Conservation (phyloP, 192 early-diverging fungal genomes). For the Kappamyces sp. region DNA sequence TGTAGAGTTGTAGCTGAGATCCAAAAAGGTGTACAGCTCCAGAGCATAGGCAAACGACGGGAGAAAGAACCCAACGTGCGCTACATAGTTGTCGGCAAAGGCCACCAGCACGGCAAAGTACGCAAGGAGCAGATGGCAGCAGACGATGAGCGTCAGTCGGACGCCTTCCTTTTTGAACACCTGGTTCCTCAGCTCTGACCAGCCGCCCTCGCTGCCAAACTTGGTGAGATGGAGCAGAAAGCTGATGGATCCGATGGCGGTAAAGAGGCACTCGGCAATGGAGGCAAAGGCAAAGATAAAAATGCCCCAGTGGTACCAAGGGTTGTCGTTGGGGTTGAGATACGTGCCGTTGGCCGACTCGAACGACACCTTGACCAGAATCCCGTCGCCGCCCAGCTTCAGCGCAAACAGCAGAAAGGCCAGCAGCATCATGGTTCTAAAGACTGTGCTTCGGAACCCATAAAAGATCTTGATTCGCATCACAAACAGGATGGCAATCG, state of each 20-base stretch:
- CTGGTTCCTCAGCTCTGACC: background rate
- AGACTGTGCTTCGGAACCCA: background rate
- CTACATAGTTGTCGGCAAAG: slow-evolving; percentile 5
- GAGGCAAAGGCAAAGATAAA: slow-evolving; percentile 1
- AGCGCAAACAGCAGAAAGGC: slow-evolving; percentile 4
- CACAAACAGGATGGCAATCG: slow-evolving; percentile 6
- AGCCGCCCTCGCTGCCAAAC: background rate
- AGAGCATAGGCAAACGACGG: slow-evolving; percentile 4
- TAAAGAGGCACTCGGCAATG: slow-evolving; percentile 3
- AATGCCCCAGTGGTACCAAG: background rate
- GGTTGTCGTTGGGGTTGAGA: background rate
- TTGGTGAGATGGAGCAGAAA: slow-evolving; percentile 5
- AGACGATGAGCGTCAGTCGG: background rate
- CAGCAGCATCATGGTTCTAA: background rate
- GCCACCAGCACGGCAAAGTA: slow-evolving; percentile 9
- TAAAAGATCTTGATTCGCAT: slow-evolving; percentile 10
- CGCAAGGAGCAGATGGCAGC: background rate
- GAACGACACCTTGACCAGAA: slow-evolving; percentile 2
- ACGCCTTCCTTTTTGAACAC: slow-evolving; percentile 3
- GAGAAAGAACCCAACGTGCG: slow-evolving; percentile 11
- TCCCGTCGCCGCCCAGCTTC: slow-evolving; percentile 1
- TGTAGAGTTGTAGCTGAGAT: slow-evolving; percentile 15
- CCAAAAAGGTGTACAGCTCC: slow-evolving; percentile 10
- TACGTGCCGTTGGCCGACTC: background rate
- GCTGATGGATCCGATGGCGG: slow-evolving; percentile 2